phyloP scores from a whole-genome alignment of 768 basidiomycete species.

The Collybiopsis luxurians region DNA sequence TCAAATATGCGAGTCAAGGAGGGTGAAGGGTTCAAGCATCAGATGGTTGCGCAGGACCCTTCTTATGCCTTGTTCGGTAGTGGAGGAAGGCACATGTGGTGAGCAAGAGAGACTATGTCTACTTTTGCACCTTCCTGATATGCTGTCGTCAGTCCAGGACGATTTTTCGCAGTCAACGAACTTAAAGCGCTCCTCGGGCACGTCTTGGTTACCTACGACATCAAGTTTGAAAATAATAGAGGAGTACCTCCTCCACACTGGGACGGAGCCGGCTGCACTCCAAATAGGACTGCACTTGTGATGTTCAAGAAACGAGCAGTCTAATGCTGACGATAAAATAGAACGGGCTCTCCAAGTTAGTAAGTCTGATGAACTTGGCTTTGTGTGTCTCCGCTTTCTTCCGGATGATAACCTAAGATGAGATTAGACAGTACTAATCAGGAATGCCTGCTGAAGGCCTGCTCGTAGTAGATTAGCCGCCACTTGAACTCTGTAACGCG shows the following conservation, averaged over 20 bases:
- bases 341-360: too few relatives aligned
- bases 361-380: too few relatives aligned
- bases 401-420: too few relatives aligned
- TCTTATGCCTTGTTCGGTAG: constrained; percentile 13
- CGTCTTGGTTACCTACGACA: constrained; percentile 14
- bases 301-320: constrained; percentile 6
- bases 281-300: constrained; percentile 3
- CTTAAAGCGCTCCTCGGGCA: constrained; percentile 8
- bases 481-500: too few relatives aligned
- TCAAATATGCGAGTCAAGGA: constrained; percentile 3
- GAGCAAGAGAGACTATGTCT: too few relatives aligned
- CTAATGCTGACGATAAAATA: too few relatives aligned
- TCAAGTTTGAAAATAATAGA: constrained; percentile 12
- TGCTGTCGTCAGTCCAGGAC: constrained; percentile 10
- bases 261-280: not conserved
- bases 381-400: too few relatives aligned
- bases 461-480: too few relatives aligned
- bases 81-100: constrained; percentile 17
- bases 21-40: constrained; percentile 9
- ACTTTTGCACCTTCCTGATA: too few relatives aligned
- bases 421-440: too few relatives aligned
- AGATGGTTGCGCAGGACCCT: constrained; percentile 11
- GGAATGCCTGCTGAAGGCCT: too few relatives aligned
- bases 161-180: constrained; percentile 10
- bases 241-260: not conserved